These are phyloP conservation scores for Coprinopsis cinerea DNA, from an alignment of 768 basidiomycete species.

Conservation along the genomic window DNA sequence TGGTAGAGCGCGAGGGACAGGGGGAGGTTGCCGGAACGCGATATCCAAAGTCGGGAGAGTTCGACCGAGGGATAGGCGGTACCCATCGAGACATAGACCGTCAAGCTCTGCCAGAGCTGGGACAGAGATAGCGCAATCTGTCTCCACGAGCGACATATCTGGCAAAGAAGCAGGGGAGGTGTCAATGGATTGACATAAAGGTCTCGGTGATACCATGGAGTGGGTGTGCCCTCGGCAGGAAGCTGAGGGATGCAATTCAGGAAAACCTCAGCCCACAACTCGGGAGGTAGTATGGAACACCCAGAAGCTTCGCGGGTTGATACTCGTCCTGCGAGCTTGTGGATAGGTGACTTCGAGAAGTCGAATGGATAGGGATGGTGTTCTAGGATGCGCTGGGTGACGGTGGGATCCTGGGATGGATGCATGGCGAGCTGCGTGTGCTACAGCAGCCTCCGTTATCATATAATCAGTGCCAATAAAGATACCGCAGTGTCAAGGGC, in stretches of 20 bases:
- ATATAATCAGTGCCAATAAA: background rate
- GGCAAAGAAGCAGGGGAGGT: conserved; percentile 32
- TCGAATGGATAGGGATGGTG: conserved; percentile 10
- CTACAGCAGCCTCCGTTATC: background rate
- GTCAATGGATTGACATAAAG: conserved; percentile 12
- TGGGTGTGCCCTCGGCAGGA: conserved; percentile 9
- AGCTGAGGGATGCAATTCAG: conserved; percentile 14
- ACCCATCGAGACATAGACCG: conserved; percentile 25
- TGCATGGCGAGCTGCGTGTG: conserved; percentile 5
- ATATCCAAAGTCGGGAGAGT: conserved; percentile 26
- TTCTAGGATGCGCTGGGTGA: conserved; percentile 5
- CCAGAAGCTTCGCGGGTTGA: conserved; percentile 1
- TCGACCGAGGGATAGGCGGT: conserved; percentile 23
- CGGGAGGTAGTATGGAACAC: conserved; percentile 2
- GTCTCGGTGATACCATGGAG: conserved; percentile 12
- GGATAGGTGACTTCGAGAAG: background rate
- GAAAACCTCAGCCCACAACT: conserved; percentile 14
- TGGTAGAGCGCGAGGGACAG: conserved; percentile 26
- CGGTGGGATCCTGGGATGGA: conserved; percentile 3
- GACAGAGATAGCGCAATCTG: conserved; percentile 30
- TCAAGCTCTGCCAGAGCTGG: conserved; percentile 34
- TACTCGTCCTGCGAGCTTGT: too few relatives aligned
- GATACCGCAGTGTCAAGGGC: background rate
- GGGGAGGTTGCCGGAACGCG: conserved; percentile 27
- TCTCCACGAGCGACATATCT: conserved; percentile 39